Conservation (phyloP, 345 rosid genomes). For the Eucalyptus sp. region DNA sequence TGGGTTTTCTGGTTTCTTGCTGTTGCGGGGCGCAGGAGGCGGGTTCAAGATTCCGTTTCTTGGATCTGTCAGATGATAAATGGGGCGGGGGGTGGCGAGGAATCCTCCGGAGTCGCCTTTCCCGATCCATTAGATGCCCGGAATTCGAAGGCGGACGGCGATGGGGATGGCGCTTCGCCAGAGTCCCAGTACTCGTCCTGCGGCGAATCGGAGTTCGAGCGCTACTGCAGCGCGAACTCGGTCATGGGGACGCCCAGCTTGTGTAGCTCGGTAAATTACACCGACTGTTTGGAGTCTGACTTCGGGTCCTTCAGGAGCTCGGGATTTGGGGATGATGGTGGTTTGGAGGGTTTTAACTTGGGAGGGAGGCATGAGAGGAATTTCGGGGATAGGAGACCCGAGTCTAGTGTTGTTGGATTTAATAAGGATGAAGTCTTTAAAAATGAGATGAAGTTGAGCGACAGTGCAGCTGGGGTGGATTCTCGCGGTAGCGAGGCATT, state of each 20-base stretch:
- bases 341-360: slow-evolving; percentile 54
- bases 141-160: slow-evolving; percentile 15
- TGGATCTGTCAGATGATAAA: slow-evolving; percentile 27
- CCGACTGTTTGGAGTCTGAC: slow-evolving; percentile 53
- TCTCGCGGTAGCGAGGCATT: not conserved
- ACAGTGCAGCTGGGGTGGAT: not conserved
- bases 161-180: slow-evolving; percentile 20
- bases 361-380: slow-evolving; percentile 21
- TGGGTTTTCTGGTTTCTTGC: not conserved
- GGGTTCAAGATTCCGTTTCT: not conserved
- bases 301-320: slow-evolving; percentile 44
- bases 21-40: not conserved
- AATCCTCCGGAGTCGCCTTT: slow-evolving; percentile 18
- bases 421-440: not conserved
- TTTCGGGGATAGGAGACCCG: slow-evolving; percentile 2
- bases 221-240: slow-evolving; percentile 82
- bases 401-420: not conserved
- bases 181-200: slow-evolving; percentile 73
- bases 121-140: slow-evolving; percentile 23
- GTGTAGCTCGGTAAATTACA: slow-evolving; percentile 39
- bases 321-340: slow-evolving; percentile 25
- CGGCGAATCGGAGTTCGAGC: slow-evolving; percentile 75
- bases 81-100: slow-evolving; percentile 27
- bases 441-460: not conserved
- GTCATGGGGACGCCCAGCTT: slow-evolving; percentile 68